A percentile compares a stretch with the other conserved stretches of the same genome.
phyloP scores from a whole-genome alignment of 2,329 filamentous ascomycete species.

The Cryoendolithus antarcticus region DNA sequence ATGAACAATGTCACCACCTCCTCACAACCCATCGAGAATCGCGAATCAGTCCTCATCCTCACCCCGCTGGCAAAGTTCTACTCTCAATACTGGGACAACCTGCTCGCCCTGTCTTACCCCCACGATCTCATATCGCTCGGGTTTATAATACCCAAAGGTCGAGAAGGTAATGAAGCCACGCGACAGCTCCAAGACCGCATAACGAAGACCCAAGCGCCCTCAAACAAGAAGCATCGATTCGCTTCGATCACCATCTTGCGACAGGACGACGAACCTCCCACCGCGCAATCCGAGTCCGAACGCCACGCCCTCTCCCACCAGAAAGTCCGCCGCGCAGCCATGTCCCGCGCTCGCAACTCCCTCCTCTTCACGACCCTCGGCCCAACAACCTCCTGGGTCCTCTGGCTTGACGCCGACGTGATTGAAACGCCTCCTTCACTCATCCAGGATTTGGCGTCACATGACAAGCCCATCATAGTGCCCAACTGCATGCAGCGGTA shows the following conservation, averaged over 20 bases:
- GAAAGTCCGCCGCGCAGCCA: slow-evolving; percentile 71
- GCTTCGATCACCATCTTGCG: slow-evolving; percentile 86
- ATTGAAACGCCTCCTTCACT: slow-evolving; percentile 73
- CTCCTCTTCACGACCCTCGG: slow-evolving; percentile 91
- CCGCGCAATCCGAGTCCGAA: slow-evolving; percentile 79
- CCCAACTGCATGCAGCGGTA: slow-evolving; percentile 93
- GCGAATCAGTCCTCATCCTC: slow-evolving; percentile 78
- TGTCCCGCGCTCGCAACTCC: slow-evolving; percentile 89
- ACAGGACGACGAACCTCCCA: slow-evolving; percentile 81
- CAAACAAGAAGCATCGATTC: slow-evolving; percentile 64
- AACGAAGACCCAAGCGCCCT: slow-evolving; percentile 70
- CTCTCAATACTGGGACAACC: slow-evolving; percentile 88
- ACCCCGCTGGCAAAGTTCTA: slow-evolving; percentile 93
- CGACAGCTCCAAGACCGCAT: slow-evolving; percentile 73
- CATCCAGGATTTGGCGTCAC: slow-evolving; percentile 80
- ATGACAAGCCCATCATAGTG: slow-evolving; percentile 83
- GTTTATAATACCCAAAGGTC: slow-evolving; percentile 90
- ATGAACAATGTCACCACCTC: slow-evolving; percentile 91
- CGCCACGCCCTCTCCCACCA: slow-evolving; percentile 88
- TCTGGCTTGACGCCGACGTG: slow-evolving; percentile 91
- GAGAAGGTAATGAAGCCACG: slow-evolving; percentile 81
- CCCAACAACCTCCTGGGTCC: slow-evolving; percentile 83
- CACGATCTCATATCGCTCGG: slow-evolving; percentile 90
- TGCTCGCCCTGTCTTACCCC: slow-evolving; percentile 71
- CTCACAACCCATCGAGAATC: slow-evolving; percentile 59